Evolutionary conservation across 1,284 basidiomycete genomes (phyloP).

Genomic region (Ceratobasidium papillatum): DNA sequence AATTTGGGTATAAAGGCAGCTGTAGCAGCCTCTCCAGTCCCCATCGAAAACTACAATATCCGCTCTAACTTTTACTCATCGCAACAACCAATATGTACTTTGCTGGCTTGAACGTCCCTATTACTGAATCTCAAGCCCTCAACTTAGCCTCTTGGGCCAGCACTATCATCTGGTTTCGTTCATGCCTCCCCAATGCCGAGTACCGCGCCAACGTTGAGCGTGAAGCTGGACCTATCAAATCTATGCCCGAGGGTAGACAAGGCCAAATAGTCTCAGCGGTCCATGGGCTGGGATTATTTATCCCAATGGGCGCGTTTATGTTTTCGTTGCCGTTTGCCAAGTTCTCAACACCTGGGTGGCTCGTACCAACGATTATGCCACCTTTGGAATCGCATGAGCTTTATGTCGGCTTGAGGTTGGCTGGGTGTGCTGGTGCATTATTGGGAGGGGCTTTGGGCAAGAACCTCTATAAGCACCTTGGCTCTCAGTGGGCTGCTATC

Average conservation of each 20-base stretch:
- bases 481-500: constrained; percentile 27
- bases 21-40: neutral
- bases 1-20: constrained; percentile 7
- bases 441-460: neutral
- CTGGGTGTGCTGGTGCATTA: constrained; percentile 15
- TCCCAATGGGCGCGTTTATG: constrained; percentile 15
- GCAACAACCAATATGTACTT: constrained; percentile 18
- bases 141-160: constrained; percentile 16
- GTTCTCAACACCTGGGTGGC: constrained; percentile 14
- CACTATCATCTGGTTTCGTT: constrained; percentile 7
- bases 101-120: constrained; percentile 21
- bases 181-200: neutral
- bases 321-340: constrained; percentile 6
- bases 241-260: constrained; percentile 31
- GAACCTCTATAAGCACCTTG: constrained; percentile 15
- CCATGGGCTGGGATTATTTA: constrained; percentile 27
- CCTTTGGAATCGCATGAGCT: neutral
- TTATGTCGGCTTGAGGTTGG: constrained; percentile 18
- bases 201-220: neutral
- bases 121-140: constrained; percentile 28
- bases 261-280: constrained; percentile 17
- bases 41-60: neutral
- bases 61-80: neutral
- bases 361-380: neutral
- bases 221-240: constrained; percentile 15